These are phyloP conservation scores for Globisporangium paddicum DNA, from an alignment of 352 stramenopile genomes.

Conservation along the genomic window DNA sequence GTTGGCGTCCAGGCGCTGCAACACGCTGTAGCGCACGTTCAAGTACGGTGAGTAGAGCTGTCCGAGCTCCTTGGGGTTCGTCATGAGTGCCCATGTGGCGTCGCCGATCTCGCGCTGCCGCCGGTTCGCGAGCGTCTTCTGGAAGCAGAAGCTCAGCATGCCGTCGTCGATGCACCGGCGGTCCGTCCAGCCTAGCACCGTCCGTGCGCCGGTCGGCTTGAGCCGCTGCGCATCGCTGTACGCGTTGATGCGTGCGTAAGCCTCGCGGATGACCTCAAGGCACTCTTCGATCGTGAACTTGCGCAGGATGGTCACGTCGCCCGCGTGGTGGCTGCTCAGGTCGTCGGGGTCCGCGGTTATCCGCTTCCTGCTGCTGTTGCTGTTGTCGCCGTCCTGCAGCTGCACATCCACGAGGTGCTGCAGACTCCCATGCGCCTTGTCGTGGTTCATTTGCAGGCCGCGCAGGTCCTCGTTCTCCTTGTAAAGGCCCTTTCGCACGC, in stretches of 20 bases:
- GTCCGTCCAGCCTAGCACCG: constrained; percentile 42
- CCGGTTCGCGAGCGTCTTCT: constrained; percentile 33
- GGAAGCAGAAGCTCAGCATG: constrained; percentile 33
- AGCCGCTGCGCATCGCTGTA: constrained; percentile 33
- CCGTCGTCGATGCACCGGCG: constrained; percentile 19
- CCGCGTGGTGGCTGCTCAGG: constrained; percentile 12
- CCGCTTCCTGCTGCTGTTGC: constrained; percentile 5
- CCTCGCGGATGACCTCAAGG: constrained; percentile 32
- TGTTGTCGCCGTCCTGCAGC: constrained; percentile 19
- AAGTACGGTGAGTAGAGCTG: constrained; percentile 40
- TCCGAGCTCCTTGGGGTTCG: constrained; percentile 19
- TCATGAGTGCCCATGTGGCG: constrained; percentile 28
- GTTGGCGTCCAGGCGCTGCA: constrained; percentile 39
- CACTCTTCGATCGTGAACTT: constrained; percentile 40
- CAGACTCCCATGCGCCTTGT: constrained; percentile 41
- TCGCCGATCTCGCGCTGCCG: constrained; percentile 19
- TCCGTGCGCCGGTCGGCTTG: constrained; percentile 21
- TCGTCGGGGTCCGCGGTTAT: constrained; percentile 10
- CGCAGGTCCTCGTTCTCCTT: constrained; percentile 42
- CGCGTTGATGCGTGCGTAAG: constrained; percentile 28
- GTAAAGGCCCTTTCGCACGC: constrained; percentile 30
- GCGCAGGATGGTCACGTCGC: constrained; percentile 29
- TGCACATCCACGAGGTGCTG: constrained; percentile 41
- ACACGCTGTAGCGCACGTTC: constrained; percentile 25
- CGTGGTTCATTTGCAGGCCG: constrained; percentile 27